Evolutionary conservation across 2,329 filamentous ascomycete genomes (phyloP).

Genomic region (Microsporum audouinii): DNA sequence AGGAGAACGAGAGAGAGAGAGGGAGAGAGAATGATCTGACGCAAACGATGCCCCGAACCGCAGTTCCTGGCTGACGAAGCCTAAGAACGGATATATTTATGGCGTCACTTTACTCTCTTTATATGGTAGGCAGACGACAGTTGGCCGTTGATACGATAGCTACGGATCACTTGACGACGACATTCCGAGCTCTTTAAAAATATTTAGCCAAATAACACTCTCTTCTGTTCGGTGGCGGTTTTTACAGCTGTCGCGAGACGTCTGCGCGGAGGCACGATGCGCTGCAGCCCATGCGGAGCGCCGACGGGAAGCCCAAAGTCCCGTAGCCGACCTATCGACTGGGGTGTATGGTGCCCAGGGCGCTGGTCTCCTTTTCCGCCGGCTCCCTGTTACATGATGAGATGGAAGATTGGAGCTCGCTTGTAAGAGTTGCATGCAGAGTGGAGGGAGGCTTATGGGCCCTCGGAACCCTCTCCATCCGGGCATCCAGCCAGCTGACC

Average conservation of each 20-base stretch:
- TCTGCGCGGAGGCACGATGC: not conserved
- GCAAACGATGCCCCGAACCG: not conserved
- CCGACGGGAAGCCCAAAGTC: not conserved
- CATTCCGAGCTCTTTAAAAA: not conserved
- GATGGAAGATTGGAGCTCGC: not conserved
- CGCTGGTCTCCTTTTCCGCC: not conserved
- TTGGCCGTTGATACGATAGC: not conserved
- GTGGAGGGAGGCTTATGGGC: not conserved
- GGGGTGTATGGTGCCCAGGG: not conserved
- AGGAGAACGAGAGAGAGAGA: not conserved
- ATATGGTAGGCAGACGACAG: not conserved
- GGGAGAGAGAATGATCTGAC: not conserved
- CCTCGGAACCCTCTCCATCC: not conserved
- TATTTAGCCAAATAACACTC: not conserved
- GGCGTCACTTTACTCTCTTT: not conserved
- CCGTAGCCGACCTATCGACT: not conserved
- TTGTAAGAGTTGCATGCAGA: not conserved
- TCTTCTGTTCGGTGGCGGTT: not conserved
- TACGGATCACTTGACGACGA: not conserved
- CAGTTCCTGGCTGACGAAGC: not conserved
- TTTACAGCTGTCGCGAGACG: not conserved
- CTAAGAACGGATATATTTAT: not conserved
- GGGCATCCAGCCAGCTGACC: not conserved
- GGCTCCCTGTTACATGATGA: not conserved
- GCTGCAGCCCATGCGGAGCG: not conserved